Evolutionary conservation across 495 filamentous ascomycete species (phyloP).

Genomic region (Cairneyella variabilis): DNA sequence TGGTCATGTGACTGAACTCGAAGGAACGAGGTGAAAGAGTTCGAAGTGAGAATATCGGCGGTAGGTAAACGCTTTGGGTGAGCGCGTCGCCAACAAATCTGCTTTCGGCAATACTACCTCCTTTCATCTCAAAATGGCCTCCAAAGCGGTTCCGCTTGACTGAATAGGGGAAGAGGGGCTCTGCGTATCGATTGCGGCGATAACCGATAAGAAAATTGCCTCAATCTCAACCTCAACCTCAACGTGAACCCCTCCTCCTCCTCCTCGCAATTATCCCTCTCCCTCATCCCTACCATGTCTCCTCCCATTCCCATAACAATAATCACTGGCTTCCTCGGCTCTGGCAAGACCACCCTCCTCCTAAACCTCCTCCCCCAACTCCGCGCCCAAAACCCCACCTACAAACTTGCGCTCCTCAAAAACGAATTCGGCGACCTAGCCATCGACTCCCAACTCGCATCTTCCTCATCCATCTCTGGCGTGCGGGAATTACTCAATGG

Average conservation of each 20-base stretch:
- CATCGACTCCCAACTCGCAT: conserved; percentile 85
- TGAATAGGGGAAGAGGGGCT: too few species aligned
- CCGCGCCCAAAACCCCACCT: conserved; percentile 54
- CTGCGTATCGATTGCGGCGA: too few species aligned
- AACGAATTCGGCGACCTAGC: conserved; percentile 97
- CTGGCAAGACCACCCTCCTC: conserved; percentile 90
- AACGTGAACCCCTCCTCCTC: not conserved
- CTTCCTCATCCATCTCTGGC: conserved; percentile 75
- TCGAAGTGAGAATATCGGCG: too few species aligned
- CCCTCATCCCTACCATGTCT: conserved; percentile 51
- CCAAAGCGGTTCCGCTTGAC: too few species aligned
- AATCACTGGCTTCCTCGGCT: conserved; percentile 90
- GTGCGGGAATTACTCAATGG: conserved; percentile 90
- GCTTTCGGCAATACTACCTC: too few species aligned
- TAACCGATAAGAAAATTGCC: not conserved
- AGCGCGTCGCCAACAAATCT: too few species aligned
- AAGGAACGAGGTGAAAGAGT: too few species aligned
- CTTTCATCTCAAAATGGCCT: too few species aligned
- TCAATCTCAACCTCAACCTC: not conserved
- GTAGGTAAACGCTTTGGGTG: too few species aligned
- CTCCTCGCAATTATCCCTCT: not conserved
- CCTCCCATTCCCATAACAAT: conserved; percentile 85
- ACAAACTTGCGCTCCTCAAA: conserved; percentile 91
- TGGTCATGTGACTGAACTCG: too few species aligned
- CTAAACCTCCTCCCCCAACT: conserved; percentile 88